Evolutionary conservation across 2,329 filamentous ascomycete genomes (phyloP).

Genomic region (Elsinoe ampelina): DNA sequence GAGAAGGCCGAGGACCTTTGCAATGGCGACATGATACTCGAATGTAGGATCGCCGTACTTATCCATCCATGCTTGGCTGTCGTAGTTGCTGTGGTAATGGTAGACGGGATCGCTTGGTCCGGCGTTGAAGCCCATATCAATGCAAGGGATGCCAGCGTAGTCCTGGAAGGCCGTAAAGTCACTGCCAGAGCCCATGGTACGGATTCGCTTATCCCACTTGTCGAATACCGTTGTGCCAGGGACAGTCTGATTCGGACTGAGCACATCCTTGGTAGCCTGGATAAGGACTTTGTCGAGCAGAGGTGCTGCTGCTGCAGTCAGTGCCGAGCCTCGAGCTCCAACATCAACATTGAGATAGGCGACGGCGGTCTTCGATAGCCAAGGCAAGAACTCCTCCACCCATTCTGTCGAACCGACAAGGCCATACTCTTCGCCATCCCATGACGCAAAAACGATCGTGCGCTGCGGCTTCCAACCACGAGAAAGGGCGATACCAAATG

Average conservation of each 20-base stretch:
- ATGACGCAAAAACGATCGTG: slow-evolving; percentile 76
- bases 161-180: slow-evolving; percentile 47
- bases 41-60: slow-evolving; percentile 60
- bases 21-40: slow-evolving; percentile 46
- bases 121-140: slow-evolving; percentile 38
- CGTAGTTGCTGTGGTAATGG: slow-evolving; percentile 78
- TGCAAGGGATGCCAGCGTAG: slow-evolving; percentile 41
- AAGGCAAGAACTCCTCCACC: slow-evolving; percentile 82
- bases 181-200: slow-evolving; percentile 45
- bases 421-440: slow-evolving; percentile 68
- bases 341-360: slow-evolving; percentile 84
- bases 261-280: slow-evolving; percentile 54
- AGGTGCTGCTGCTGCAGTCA: slow-evolving; percentile 59
- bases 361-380: slow-evolving; percentile 63
- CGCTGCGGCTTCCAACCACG: slow-evolving; percentile 76
- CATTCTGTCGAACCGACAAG: slow-evolving; percentile 82
- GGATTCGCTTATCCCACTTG: slow-evolving; percentile 46
- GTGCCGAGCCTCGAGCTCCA: slow-evolving; percentile 56
- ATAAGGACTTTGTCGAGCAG: slow-evolving; percentile 65
- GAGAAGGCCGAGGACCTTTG: slow-evolving; percentile 38
- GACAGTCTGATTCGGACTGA: slow-evolving; percentile 60
- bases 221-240: slow-evolving; percentile 62
- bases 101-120: slow-evolving; percentile 44
- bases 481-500: slow-evolving; percentile 61
- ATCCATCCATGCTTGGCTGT: slow-evolving; percentile 77